These are phyloP conservation scores for Filobasidium wieringae DNA, from an alignment of 768 basidiomycete genomes.

Conservation along the genomic window DNA sequence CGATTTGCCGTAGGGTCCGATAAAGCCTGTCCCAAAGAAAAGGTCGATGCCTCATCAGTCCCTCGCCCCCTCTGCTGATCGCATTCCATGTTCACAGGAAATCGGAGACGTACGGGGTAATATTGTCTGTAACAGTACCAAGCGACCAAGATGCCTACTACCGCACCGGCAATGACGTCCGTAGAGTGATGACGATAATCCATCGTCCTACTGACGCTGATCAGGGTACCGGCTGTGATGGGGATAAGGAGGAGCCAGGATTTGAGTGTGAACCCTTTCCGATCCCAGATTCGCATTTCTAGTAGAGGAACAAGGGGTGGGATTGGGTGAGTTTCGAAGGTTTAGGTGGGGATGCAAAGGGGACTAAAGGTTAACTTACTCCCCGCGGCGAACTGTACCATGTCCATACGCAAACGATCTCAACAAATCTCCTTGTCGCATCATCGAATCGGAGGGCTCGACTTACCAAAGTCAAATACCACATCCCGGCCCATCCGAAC, in stretches of 20 bases:
- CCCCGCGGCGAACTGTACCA: slow-evolving; percentile 22
- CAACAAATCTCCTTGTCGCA: no score
- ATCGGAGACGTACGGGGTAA: slow-evolving; percentile 20
- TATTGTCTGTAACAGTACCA: slow-evolving; percentile 36
- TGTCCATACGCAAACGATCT: slow-evolving; percentile 4
- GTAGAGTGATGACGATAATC: slow-evolving; percentile 27
- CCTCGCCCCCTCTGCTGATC: no score
- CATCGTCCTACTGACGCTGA: slow-evolving; percentile 33
- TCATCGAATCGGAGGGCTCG: no score
- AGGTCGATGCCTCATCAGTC: not conserved
- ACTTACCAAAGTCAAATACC: slow-evolving; percentile 25
- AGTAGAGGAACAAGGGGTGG: not conserved
- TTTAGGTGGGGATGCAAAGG: not conserved
- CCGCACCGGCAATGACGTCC: slow-evolving; percentile 34
- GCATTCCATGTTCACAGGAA: no score
- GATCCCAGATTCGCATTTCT: slow-evolving; percentile 29
- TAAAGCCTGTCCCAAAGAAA: not conserved
- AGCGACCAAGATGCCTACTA: slow-evolving; percentile 25
- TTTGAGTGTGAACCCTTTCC: slow-evolving; percentile 30
- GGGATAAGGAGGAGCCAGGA: slow-evolving; percentile 35
- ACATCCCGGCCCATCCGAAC: slow-evolving; percentile 36
- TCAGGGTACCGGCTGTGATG: slow-evolving; percentile 21
- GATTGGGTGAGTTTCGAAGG: not conserved
- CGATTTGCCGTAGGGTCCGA: not conserved
- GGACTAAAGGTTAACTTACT: slow-evolving; percentile 23